Percentiles rank a stretch among this genome's conserved stretches.
These are phyloP conservation scores for Claviceps arundinis DNA, from an alignment of 2,329 filamentous ascomycete genomes.

Conservation along the genomic window DNA sequence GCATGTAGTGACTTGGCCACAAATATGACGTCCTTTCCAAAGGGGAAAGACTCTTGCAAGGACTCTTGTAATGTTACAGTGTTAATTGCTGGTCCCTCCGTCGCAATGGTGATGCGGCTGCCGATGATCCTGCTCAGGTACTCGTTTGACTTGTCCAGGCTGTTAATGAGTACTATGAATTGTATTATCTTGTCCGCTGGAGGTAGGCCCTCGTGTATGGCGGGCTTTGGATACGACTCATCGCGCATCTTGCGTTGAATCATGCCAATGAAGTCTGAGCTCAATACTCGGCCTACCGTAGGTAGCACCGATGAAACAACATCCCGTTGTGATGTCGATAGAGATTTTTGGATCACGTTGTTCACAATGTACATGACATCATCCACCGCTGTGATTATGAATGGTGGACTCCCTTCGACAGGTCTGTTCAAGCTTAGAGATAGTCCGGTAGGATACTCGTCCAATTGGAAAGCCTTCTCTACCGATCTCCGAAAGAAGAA, in stretches of 20 bases:
- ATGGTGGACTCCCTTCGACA: slow-evolving; percentile 67
- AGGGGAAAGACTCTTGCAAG: slow-evolving; percentile 61
- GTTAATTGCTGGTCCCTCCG: slow-evolving; percentile 20
- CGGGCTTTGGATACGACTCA: slow-evolving; percentile 76
- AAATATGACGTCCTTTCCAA: slow-evolving; percentile 58
- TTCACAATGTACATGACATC: slow-evolving; percentile 99
- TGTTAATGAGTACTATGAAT: slow-evolving; percentile 91
- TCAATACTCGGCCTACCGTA: slow-evolving; percentile 65
- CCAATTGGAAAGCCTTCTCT: slow-evolving; percentile 93
- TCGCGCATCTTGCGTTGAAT: slow-evolving; percentile 95
- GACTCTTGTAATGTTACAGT: slow-evolving; percentile 24
- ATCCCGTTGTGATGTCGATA: slow-evolving; percentile 72
- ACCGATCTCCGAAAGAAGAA: slow-evolving; percentile 96
- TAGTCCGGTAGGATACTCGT: slow-evolving; percentile 72
- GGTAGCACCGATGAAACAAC: slow-evolving; percentile 69
- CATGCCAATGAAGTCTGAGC: slow-evolving; percentile 90
- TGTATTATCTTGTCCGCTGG: slow-evolving; percentile 79
- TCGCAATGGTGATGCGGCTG: slow-evolving; percentile 41
- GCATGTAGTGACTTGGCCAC: slow-evolving; percentile 55
- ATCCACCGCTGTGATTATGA: slow-evolving; percentile 89
- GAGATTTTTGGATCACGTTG: slow-evolving; percentile 71
- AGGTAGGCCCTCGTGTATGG: slow-evolving; percentile 66
- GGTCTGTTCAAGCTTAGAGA: slow-evolving; percentile 61
- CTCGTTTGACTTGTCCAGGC: slow-evolving; percentile 80
- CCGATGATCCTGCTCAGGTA: slow-evolving; percentile 80